Evolutionary conservation across 257 asterid species (phyloP), one percentile per base, ranked within the genome.

Genomic region (Solanum chiquidenum): DNA sequence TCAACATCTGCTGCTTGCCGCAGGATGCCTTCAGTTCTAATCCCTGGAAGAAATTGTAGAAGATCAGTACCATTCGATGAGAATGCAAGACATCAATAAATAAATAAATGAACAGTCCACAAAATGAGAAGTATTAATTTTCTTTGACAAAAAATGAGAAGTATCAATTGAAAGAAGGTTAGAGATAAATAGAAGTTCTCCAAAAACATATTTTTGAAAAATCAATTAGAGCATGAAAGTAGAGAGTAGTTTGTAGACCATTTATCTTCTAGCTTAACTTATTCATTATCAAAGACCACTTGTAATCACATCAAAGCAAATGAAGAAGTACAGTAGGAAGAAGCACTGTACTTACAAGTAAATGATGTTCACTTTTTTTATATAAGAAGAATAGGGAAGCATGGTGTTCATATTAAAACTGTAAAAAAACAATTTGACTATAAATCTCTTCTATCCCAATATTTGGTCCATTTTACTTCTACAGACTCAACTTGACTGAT

Each of bases 1-100:
- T 97, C 99, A 84, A 97, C 99, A 91, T 96, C 98, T 84, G 99
- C 99, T 87, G 99, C 99, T 92, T 97, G 99, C 90, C 99, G 93
- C 91, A 97, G 90, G 88, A 97, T 96, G 71, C 99, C 99, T 92
- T 97, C 99, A 60, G 93, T 94, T 91, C 91, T 94, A 79, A 95
- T 91, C 87, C 99, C 99, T 97, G 90, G 83, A 90, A 91, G 82
- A 64, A 90, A 42, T 73, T 89, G 52, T 73, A 62, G 84, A 74
- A 60, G 69, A 90, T 90, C 88, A 91, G 68, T 46, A 87, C 88
- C 89, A 89, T 73, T 87, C 38, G 85, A 87, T 86, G 21, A 25
- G 88, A 49, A 49, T 31, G 76, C 44, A 46, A 42, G 83, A 27
- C 64, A 44, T 23, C 40, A 85, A 85, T 58, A 69, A 86, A 86